A percentile compares a stretch with the other conserved stretches of the same genome.
phyloP scores from a whole-genome alignment of 73 alveolate species.

The Tetrahymena thermophila region DNA sequence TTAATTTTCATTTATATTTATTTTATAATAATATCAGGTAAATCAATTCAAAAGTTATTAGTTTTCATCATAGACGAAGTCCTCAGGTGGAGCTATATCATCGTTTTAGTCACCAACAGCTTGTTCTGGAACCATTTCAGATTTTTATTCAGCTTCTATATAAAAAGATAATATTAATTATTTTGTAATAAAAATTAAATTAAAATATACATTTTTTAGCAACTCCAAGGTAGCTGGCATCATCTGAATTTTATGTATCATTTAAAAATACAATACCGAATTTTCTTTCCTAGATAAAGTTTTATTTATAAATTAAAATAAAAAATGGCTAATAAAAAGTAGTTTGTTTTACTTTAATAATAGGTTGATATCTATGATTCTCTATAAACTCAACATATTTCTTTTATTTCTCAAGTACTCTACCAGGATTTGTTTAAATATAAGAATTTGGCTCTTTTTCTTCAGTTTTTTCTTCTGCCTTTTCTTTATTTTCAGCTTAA shows the following conservation, averaged over 20 bases:
- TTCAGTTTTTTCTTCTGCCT: constrained; percentile 64
- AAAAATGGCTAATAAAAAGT: background rate
- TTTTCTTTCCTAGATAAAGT: background rate
- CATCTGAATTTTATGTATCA: background rate
- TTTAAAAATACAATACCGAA: background rate
- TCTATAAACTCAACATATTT: constrained; percentile 54
- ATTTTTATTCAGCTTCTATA: background rate
- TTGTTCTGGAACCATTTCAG: background rate
- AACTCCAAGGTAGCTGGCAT: background rate
- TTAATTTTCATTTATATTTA: background rate
- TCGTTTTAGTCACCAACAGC: background rate
- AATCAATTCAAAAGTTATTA: background rate
- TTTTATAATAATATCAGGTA: background rate
- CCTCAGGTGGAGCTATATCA: constrained; percentile 1
- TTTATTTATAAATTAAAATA: background rate
- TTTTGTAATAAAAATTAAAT: background rate
- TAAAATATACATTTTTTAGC: background rate
- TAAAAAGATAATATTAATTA: background rate
- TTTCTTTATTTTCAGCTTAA: constrained; percentile 47
- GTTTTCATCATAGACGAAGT: background rate
- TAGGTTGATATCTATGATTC: constrained; percentile 74
- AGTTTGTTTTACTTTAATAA: constrained; percentile 40
- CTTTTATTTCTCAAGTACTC: constrained; percentile 84
- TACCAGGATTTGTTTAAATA: constrained; percentile 72
- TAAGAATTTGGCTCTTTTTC: constrained; percentile 81